Evolutionary conservation across 495 filamentous ascomycete genomes (phyloP).

Genomic region (Penicillium robsamsonii): DNA sequence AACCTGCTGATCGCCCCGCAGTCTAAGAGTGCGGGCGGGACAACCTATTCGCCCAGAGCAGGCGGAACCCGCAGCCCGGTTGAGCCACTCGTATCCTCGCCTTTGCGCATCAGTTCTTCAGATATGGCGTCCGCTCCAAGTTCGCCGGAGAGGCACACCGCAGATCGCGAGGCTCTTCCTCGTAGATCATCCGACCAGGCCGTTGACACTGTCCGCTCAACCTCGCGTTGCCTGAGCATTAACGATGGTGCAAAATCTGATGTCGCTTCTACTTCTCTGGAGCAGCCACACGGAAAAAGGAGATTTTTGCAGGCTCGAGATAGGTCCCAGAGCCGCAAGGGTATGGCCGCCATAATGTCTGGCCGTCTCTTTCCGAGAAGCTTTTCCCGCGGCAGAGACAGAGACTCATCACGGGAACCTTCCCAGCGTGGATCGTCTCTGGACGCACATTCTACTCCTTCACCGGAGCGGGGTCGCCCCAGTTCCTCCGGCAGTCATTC

Average conservation of each 20-base stretch:
- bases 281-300: constrained; percentile 15
- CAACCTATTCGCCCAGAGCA: constrained; percentile 18
- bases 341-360: constrained; percentile 43
- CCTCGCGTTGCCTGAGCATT: constrained; percentile 1
- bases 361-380: constrained; percentile 36
- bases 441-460: constrained; percentile 61
- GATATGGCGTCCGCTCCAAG: constrained; percentile 26
- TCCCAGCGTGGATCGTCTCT: constrained; percentile 50
- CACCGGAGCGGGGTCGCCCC: constrained; percentile 47
- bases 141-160: constrained; percentile 23
- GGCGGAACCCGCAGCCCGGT: constrained; percentile 18
- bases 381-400: constrained; percentile 41
- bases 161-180: constrained; percentile 11
- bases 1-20: constrained; percentile 29
- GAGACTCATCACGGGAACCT: constrained; percentile 45
- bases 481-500: constrained; percentile 53
- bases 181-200: constrained; percentile 26
- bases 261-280: constrained; percentile 16
- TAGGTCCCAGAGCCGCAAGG: constrained; percentile 28
- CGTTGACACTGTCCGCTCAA: constrained; percentile 6
- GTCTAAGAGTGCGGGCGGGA: constrained; percentile 44
- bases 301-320: constrained; percentile 13
- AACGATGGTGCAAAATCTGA: constrained; percentile 21
- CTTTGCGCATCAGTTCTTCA: constrained; percentile 25
- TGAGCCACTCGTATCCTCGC: constrained; percentile 27